Conservation (phyloP, 2,329 filamentous ascomycete species). For the Pseudocercospora pini-densiflorae region DNA sequence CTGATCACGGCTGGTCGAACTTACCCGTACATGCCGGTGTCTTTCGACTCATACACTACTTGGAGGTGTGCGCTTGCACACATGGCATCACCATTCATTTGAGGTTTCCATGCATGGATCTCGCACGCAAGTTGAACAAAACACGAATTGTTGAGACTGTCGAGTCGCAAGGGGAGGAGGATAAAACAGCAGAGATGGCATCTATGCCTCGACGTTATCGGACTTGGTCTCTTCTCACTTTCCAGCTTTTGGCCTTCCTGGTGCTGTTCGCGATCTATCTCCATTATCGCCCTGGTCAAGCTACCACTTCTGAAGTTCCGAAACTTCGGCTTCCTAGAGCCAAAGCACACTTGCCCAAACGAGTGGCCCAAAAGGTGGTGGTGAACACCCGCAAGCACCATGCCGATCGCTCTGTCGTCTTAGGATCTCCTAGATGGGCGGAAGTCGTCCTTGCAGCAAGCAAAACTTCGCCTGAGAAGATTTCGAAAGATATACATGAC, state of each 20-base stretch:
- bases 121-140: not conserved
- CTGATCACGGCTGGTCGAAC: not conserved
- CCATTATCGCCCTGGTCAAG: not conserved
- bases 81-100: not conserved
- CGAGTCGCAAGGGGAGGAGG: not conserved
- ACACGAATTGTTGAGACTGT: not conserved
- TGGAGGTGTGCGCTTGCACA: not conserved
- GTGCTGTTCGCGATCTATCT: not conserved
- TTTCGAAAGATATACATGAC: not conserved
- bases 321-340: not conserved
- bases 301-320: not conserved
- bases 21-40: not conserved
- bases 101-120: not conserved
- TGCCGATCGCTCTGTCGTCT: not conserved
- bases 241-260: not conserved
- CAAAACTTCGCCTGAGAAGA: not conserved
- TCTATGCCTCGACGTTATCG: not conserved
- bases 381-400: not conserved
- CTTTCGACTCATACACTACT: not conserved
- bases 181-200: not conserved
- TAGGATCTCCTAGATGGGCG: not conserved
- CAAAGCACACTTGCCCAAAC: not conserved
- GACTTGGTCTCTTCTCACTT: not conserved
- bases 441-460: not conserved
- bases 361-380: not conserved